Conservation (phyloP, 176 grass and related monocot genomes). For the barley (Hordeum vulgare) region DNA sequence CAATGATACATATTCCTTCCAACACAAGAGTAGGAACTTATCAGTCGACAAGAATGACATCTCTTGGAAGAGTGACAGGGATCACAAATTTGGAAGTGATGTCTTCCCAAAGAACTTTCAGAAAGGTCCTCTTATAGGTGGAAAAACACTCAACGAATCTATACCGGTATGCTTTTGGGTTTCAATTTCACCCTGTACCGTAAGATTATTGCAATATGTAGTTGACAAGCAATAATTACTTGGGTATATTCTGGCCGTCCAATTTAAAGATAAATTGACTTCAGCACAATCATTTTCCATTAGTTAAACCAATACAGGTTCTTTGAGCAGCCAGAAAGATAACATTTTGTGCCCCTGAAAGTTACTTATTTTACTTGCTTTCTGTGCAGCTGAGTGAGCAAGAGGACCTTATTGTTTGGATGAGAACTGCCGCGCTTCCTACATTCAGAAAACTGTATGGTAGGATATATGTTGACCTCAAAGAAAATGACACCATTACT, state of each 20-base stretch:
- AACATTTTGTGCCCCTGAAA: background rate
- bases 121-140: conserved; percentile 61
- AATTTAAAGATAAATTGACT: conserved; percentile 15
- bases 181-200: background rate
- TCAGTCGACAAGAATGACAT: conserved; percentile 65
- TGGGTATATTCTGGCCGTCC: background rate
- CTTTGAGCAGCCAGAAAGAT: background rate
- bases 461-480: conserved; percentile 63
- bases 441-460: conserved; percentile 93
- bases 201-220: background rate
- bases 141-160: conserved; percentile 36
- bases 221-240: background rate
- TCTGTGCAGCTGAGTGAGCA: conserved; percentile 70
- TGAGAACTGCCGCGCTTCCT: conserved; percentile 83
- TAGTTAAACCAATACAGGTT: background rate
- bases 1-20: conserved; percentile 79
- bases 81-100: conserved; percentile 89
- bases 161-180: conserved; percentile 42
- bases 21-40: conserved; percentile 21
- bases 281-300: background rate
- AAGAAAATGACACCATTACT: conserved; percentile 58
- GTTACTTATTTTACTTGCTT: conserved; percentile 9
- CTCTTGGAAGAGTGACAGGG: conserved; percentile 93
- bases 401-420: conserved; percentile 95
- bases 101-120: conserved; percentile 84